These are phyloP conservation scores for Xerocomellus intermedius DNA, from an alignment of 768 basidiomycete genomes.

Conservation along the genomic window DNA sequence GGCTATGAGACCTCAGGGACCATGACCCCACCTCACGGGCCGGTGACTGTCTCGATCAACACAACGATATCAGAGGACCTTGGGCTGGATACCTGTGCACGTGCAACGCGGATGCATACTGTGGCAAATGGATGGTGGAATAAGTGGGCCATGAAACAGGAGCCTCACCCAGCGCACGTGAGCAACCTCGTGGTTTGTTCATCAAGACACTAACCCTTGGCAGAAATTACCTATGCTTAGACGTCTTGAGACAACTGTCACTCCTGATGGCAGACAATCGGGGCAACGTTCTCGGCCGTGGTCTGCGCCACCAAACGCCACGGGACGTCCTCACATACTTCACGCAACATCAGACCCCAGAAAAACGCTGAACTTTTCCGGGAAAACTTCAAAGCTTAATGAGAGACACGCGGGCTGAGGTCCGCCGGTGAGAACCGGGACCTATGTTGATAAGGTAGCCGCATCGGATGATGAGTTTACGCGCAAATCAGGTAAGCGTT, in stretches of 20 bases:
- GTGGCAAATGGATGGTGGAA: conserved; percentile 53
- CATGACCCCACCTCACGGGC: conserved; percentile 36
- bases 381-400: conserved; percentile 9
- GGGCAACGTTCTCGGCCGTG: conserved; percentile 26
- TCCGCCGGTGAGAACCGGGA: conserved; percentile 2
- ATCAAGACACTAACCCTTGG: conserved; percentile 8
- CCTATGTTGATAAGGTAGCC: not conserved
- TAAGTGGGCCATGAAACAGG: conserved; percentile 43
- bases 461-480: conserved; percentile 9
- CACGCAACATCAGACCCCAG: conserved; percentile 19
- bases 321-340: conserved; percentile 16
- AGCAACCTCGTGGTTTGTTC: conserved; percentile 13
- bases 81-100: conserved; percentile 19
- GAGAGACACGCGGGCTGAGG: conserved; percentile 10
- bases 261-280: conserved; percentile 41
- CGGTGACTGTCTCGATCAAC: conserved; percentile 27
- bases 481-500: conserved; percentile 13
- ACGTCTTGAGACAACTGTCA: conserved; percentile 49
- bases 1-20: conserved; percentile 24
- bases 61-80: conserved; percentile 30
- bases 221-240: conserved; percentile 37
- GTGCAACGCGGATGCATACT: conserved; percentile 35
- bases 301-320: conserved; percentile 26
- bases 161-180: conserved; percentile 16
- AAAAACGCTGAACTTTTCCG: conserved; percentile 14